These are phyloP conservation scores for Sabuloglossum arenarium DNA, from an alignment of 495 filamentous ascomycete genomes.

Conservation along the genomic window DNA sequence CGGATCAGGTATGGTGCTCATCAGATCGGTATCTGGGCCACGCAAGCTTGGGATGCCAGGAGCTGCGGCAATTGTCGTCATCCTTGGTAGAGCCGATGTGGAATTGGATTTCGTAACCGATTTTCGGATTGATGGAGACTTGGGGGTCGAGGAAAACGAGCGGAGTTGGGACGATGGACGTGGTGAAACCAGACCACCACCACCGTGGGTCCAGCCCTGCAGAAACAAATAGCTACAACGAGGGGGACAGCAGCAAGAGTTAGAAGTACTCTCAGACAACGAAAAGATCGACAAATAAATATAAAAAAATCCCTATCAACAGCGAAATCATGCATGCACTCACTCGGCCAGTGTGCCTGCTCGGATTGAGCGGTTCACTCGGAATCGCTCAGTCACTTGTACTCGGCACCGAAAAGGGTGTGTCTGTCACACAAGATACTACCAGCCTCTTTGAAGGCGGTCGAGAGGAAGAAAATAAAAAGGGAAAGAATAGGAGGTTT, in stretches of 20 bases:
- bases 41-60: neutral
- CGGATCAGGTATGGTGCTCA: slow-evolving; percentile 31
- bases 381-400: neutral
- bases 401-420: neutral
- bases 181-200: neutral
- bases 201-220: slow-evolving; percentile 1
- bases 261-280: too few species aligned
- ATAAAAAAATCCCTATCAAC: neutral
- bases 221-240: neutral
- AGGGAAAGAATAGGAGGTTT: neutral
- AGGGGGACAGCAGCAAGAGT: too few species aligned
- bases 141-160: neutral
- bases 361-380: neutral
- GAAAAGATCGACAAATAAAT: too few species aligned
- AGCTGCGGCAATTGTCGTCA: neutral
- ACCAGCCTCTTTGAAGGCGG: neutral
- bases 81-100: neutral
- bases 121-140: neutral
- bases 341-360: neutral
- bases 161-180: neutral
- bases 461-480: neutral
- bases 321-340: neutral
- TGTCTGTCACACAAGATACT: neutral
- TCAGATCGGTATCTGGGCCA: neutral
- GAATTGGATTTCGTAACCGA: slow-evolving; percentile 1